Evolutionary conservation across 768 basidiomycete genomes (phyloP), one percentile per base, ranked within the genome.

Genomic region (Tulasnella sp.): DNA sequence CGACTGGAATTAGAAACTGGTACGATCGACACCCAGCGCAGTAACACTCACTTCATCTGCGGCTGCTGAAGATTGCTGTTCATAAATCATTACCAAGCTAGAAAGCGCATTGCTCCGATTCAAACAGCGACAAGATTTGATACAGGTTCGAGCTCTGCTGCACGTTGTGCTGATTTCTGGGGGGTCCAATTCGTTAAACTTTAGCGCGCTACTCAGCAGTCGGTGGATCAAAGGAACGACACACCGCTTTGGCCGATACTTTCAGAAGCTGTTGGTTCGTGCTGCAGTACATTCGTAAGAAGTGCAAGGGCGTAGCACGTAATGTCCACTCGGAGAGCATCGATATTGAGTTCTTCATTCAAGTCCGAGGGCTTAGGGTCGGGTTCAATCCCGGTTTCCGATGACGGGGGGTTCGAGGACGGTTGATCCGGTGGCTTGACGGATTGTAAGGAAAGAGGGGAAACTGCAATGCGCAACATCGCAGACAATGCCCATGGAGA

Each of bases 221-320:
- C 13, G 57, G 10, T 61, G 57, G 29, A 26, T 37, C 18, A 18
- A 40, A 40, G 3, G 40, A 7, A 13, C 40, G 40, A 69, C 46
- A 55, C 42, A 80, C 69, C 29, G 74, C 71, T 46, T 40, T 35
- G 55, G 15, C 29, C 80, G 44, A 73, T n/a, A 26, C n/a, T 67
- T 70, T 15, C 76, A 10, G 70, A 37, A 29, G 42, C 39, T 18
- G n/a, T 46, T 16, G 29, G 16, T 39, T 77, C 76, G 29, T 44
- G 72, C 61, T 93, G 91, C 0, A 93, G 89, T 61, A 94, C 85
- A 83, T 94, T 94, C 74, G 92, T 93, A 55, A 94, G 84, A 13
- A 94, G 84, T 0, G 91, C 93, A 6, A 95, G 87, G 7, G 90
- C 88, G 37, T 95, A 89, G 82, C 93, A 94, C 5, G 93, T 85